Evolutionary conservation across 179 eudicot genomes (phyloP).

Genomic region (Gypsophila paniculata): DNA sequence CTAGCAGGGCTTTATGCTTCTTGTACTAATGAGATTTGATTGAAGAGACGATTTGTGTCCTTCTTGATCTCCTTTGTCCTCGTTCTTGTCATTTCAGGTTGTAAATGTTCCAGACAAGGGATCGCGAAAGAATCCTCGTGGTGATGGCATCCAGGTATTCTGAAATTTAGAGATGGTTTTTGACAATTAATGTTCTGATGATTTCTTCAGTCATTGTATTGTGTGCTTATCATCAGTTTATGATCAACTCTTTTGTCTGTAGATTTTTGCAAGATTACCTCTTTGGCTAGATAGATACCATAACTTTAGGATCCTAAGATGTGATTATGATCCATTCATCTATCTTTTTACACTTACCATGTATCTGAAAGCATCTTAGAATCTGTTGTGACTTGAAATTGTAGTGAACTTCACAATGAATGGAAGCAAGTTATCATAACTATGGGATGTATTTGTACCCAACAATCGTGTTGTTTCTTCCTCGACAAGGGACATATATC

Average conservation of each 20-base stretch:
- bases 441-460: neutral
- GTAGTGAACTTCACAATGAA: neutral
- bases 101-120: conserved; percentile 94
- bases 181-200: neutral
- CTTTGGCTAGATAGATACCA: neutral
- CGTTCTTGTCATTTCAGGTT: conserved; percentile 38
- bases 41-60: neutral
- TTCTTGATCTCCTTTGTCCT: neutral
- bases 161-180: neutral
- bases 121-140: conserved; percentile 85
- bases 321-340: neutral
- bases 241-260: neutral
- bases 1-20: neutral
- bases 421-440: neutral
- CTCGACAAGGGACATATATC: neutral
- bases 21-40: neutral
- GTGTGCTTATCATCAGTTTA: neutral
- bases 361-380: neutral
- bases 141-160: conserved; percentile 75
- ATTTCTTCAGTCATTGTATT: neutral
- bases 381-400: neutral
- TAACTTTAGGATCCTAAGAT: neutral
- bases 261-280: neutral
- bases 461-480: neutral
- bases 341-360: neutral